A percentile compares a stretch with the other conserved stretches of the same genome.
phyloP scores from a whole-genome alignment of 768 basidiomycete species.

The Russula ochroleuca region DNA sequence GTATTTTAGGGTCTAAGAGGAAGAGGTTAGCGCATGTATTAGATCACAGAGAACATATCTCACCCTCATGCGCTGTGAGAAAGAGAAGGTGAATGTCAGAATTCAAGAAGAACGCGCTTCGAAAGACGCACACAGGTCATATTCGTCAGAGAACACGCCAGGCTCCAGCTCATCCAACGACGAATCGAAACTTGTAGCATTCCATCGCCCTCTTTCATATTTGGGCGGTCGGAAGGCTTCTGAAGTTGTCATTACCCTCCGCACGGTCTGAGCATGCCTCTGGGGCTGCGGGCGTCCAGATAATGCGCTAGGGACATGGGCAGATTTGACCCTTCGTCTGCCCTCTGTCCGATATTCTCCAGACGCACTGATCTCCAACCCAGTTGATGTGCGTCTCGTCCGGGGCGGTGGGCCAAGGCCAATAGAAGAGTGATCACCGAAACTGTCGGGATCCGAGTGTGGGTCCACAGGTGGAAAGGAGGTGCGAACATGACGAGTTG shows the following conservation, averaged over 20 bases:
- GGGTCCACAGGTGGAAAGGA: conserved; percentile 34
- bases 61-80: conserved; percentile 68
- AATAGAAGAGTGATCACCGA: conserved; percentile 25
- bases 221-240: conserved; percentile 14
- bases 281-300: conserved; percentile 18
- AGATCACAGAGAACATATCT: conserved; percentile 27
- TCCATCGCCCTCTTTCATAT: conserved; percentile 22
- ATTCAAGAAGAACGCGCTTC: not conserved
- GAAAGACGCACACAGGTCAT: conserved; percentile 63
- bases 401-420: conserved; percentile 33
- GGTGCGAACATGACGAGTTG: conserved; percentile 33
- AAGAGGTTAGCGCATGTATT: conserved; percentile 23
- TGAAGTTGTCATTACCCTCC: conserved; percentile 23
- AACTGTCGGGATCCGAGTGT: conserved; percentile 14
- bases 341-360: conserved; percentile 28
- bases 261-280: conserved; percentile 16
- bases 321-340: conserved; percentile 35
- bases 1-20: conserved; percentile 63
- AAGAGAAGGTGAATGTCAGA: conserved; percentile 15
- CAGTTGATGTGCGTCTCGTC: conserved; percentile 21
- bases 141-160: conserved; percentile 62
- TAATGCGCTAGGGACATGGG: conserved; percentile 24
- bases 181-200: conserved; percentile 10
- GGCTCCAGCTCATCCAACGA: conserved; percentile 27
- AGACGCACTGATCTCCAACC: conserved; percentile 10